Base-by-base conservation (phyloP, 192 early-diverging fungal genomes). In the Kickxella alabastrina region DNA sequence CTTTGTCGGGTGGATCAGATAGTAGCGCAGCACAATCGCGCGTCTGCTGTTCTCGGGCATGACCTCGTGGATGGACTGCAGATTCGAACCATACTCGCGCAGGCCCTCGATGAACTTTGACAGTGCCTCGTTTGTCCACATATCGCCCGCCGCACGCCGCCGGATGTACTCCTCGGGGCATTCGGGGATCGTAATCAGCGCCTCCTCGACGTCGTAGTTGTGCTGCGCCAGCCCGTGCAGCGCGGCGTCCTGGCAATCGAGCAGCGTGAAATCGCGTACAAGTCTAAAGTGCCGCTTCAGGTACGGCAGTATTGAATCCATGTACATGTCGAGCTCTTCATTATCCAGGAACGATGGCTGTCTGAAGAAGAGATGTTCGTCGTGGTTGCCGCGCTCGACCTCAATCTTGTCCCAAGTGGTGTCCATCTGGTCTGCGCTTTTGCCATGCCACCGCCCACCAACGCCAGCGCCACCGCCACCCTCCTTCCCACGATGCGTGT, bases 231-330 rank as follows among this genome's bases (percentile, higher is more conserved):
- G 56, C 8, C 68, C 70, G 35, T 77, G 48, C 25, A 90, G 60
- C 5, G 83, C 85, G 10, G 73, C 64, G 43, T 89, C 87, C 43
- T 84, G 77, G 32, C 82, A 51, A 58, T 89, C 87, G 43, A 81
- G 56, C 6, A 83, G 35, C 2, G 74, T 70, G 50, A 69, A 85
- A 41, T 80, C 75, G 0, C 39, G 52, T 9, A 59, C 19, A 10
- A 5, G 12, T 21, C 43, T 47, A 43, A 62, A 65, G 35, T 76
- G 65, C 28, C 66, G 53, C 36, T 31, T 46, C 36, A 76, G 37
- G 19, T 65, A 76, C 28, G 74, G 74, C 17, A 76, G 44, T 2
- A 76, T 66, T 21, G 74, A 62, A 9, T 52, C 43, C 53, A 70
- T 59, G 59, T 76, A 76, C 74, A 65, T 68, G 24, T 76, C 67